Conservation (phyloP, 2,329 filamentous ascomycete species). For the Phyllosticta citrichinensis region DNA sequence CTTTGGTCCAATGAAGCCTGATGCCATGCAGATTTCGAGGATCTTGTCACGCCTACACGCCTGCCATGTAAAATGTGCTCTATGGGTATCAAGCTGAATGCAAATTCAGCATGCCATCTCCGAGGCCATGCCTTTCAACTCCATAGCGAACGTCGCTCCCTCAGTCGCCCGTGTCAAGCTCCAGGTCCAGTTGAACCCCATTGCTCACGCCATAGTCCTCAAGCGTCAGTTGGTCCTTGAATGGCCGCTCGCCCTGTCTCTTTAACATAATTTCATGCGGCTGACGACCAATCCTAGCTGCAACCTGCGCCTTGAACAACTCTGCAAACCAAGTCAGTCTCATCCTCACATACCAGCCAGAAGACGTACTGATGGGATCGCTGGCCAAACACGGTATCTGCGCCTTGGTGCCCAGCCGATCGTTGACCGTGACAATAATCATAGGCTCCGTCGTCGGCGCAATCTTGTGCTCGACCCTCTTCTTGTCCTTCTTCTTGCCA, state of each 20-base stretch:
- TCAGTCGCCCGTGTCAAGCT: constrained; percentile 13
- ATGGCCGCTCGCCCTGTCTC: constrained; percentile 82
- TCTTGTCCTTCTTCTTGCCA: constrained; percentile 4
- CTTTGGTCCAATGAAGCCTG: no score
- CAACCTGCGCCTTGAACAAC: constrained; percentile 85
- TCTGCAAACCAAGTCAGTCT: constrained; percentile 27
- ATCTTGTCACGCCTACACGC: no score
- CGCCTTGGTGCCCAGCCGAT: constrained; percentile 91
- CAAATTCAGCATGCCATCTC: not conserved
- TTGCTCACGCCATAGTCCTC: constrained; percentile 93
- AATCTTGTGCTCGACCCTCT: constrained; percentile 8
- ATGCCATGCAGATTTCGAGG: no score
- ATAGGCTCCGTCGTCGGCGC: constrained; percentile 54
- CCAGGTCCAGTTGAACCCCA: constrained; percentile 55
- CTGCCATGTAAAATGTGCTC: no score
- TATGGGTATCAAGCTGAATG: not conserved
- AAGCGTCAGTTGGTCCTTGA: constrained; percentile 80
- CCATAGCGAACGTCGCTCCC: not conserved
- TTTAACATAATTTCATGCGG: constrained; percentile 88
- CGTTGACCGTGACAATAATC: constrained; percentile 91
- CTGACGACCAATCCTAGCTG: constrained; percentile 76
- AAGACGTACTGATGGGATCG: constrained; percentile 57
- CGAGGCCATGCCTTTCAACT: not conserved
- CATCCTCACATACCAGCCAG: no score
- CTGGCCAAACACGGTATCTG: constrained; percentile 80